Base-by-base conservation (phyloP, 805 yeast genomes). In the Cyberlindnera euphorbiiphila region DNA sequence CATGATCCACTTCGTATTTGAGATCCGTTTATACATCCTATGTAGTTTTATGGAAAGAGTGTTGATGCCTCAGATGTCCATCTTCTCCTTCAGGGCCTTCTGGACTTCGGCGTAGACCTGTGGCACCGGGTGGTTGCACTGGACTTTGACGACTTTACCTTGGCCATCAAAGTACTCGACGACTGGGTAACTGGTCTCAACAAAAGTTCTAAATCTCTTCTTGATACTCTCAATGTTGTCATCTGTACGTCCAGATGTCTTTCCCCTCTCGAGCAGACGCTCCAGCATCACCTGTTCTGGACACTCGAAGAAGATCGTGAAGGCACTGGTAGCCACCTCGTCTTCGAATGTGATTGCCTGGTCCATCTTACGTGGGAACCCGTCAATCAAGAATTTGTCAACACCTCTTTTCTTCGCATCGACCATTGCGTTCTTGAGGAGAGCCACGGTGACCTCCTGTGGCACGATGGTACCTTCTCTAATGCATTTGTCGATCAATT, bases 341-440 rank as follows among this genome's bases (percentile, higher is more conserved):
- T 83, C 77, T 65, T 91, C 98, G 59, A 91, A 91, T n/a, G 91
- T 84, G 27, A 83, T 42, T 0, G 98, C 98, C 68, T 91, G 98
- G 64, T 93, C 98, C 97, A 93, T 91, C 60, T 89, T 87, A 60
- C 98, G 76, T 33, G 98, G 98, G 74, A 93, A 91, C 1, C 98
- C 98, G 60, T 91, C 98, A 36, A 91, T 79, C 53, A 91, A 67
- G 60, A 89, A 91, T 36, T 69, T 71, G 17, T 64, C 63, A 9
- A 70, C 68, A 12, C 84, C 81, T n/a, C 68, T 57, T 4, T 50
- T 44, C 46, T 61, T 59, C 34, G 72, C 64, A 23, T 72, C 81
- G 26, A 65, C 53, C 64, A 91, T 88, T 9, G 96, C 95, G 45
- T 83, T 80, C 53, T 81, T 75, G 54, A 91, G 71, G 40, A 91